Percentiles rank a stretch among this genome's conserved stretches.
phyloP scores from a whole-genome alignment of 345 rosid species.

The Lagerstroemia speciosa region DNA sequence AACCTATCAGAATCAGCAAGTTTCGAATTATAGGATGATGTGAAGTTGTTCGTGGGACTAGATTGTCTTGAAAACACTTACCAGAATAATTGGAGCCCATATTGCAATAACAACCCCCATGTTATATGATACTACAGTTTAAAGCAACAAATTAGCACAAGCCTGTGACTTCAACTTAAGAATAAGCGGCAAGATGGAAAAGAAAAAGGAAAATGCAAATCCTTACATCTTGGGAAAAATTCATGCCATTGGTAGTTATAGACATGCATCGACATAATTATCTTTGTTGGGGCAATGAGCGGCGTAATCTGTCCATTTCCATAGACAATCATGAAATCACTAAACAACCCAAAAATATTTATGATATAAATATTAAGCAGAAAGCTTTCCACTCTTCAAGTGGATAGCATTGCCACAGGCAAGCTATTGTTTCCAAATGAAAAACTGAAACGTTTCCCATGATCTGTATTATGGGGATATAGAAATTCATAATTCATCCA shows the following conservation, averaged over 20 bases:
- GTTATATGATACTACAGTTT: conserved; percentile 58
- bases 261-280: conserved; percentile 56
- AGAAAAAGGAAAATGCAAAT: neutral
- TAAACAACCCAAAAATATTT: neutral
- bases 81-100: conserved; percentile 91
- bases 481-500: too few species aligned
- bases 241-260: conserved; percentile 78
- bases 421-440: neutral
- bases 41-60: neutral
- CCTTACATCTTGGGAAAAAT: conserved; percentile 71
- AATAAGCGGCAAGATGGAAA: conserved; percentile 3
- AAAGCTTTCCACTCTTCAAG: neutral
- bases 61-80: conserved; percentile 23
- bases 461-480: neutral
- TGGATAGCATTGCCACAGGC: neutral
- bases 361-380: neutral
- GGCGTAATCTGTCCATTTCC: conserved; percentile 59
- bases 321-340: neutral
- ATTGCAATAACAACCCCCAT: conserved; percentile 80
- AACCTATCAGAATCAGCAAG: neutral
- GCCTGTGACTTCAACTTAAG: conserved; percentile 3
- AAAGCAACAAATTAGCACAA: conserved; percentile 16
- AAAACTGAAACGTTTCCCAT: neutral
- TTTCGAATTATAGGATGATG: neutral
- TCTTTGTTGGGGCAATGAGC: conserved; percentile 67